Percentiles rank a stretch among this genome's conserved stretches.
Conservation (phyloP, 108 stramenopile species). For the Seminavis robusta region DNA sequence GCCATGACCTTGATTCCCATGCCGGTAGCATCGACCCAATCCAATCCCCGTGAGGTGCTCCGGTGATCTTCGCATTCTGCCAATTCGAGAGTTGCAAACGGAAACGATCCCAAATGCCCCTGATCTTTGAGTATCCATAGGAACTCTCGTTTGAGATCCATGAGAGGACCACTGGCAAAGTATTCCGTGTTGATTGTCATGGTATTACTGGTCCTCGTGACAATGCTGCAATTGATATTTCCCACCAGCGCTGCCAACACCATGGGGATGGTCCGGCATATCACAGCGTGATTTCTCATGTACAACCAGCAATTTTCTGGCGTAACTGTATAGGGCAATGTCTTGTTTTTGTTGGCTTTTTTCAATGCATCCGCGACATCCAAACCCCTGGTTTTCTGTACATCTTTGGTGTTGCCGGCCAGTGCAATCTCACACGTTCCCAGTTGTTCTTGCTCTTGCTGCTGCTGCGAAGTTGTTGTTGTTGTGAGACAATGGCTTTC, state of each 20-base stretch:
- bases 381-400: slow-evolving; percentile 40
- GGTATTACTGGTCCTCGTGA: slow-evolving; percentile 1
- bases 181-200: slow-evolving; percentile 2
- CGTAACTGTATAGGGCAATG: slow-evolving; percentile 11
- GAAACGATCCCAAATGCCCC: slow-evolving; percentile 30
- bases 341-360: slow-evolving; percentile 2
- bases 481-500: slow-evolving; percentile 30
- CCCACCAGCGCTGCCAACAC: slow-evolving; percentile 41
- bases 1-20: too few relatives aligned
- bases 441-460: neutral
- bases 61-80: slow-evolving; percentile 64
- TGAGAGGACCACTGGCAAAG: slow-evolving; percentile 41
- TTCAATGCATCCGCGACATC: slow-evolving; percentile 46
- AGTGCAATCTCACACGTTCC: slow-evolving; percentile 69
- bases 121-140: slow-evolving; percentile 56
- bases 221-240: slow-evolving; percentile 63
- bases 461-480: neutral
- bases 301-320: slow-evolving; percentile 62
- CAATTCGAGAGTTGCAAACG: slow-evolving; percentile 54
- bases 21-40: slow-evolving; percentile 32
- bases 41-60: slow-evolving; percentile 30
- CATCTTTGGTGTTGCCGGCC: slow-evolving; percentile 47
- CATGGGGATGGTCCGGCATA: slow-evolving; percentile 41
- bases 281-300: slow-evolving; percentile 51
- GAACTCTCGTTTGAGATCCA: slow-evolving; percentile 49